Base-by-base conservation (phyloP, 441 rosid species). In the Viola pubescens region DNA sequence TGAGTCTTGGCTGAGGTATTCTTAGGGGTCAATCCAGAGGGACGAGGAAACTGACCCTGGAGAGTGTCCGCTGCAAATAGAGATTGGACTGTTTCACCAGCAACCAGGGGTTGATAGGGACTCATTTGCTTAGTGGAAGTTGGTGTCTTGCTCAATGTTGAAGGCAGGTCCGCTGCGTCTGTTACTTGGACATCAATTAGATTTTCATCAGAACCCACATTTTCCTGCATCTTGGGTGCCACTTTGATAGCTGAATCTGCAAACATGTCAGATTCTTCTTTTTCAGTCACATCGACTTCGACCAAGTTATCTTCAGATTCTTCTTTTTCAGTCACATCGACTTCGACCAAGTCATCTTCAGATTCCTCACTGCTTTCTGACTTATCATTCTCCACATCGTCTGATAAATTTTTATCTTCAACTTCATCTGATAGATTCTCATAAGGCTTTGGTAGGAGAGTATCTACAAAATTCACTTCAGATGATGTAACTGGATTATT, bases 31-130 rank as follows among this genome's bases (percentile, higher is more conserved):
- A 64, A 58, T 34, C 38, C 71, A 48, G 64, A 65, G 10, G 77
- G 77, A 54, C 69, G 71, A 11, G 80, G 75, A 66, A 72, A 70
- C 70, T 77, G 80, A 50, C 58, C 60, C 69, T 77, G 61, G 52
- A 70, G 50, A 56, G 68, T 47, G 47, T 72, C 76, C 51, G 76
- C 67, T 61, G 77, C 73, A 58, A 61, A 65, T 13, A 77, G 73
- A 34, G 75, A 53, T 5, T 45, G 49, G 37, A 53, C 48, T 6
- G 4, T 50, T 16, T 55, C 58, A 11, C 42, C 59, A 37, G 54
- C 63, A 47, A 38, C 54, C 4, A 48, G 47, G 51, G 72, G 56
- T 52, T 54, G 34, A 46, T 2, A 16, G 9, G 62, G 14, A 40
- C 52, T 61, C 9, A 1, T 51, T 55, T 43, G 59, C 59, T 59